Percentiles rank a stretch among this genome's conserved stretches.
Evolutionary conservation across 2,329 filamentous ascomycete species (phyloP).

Genomic region (Xylaria sp.): DNA sequence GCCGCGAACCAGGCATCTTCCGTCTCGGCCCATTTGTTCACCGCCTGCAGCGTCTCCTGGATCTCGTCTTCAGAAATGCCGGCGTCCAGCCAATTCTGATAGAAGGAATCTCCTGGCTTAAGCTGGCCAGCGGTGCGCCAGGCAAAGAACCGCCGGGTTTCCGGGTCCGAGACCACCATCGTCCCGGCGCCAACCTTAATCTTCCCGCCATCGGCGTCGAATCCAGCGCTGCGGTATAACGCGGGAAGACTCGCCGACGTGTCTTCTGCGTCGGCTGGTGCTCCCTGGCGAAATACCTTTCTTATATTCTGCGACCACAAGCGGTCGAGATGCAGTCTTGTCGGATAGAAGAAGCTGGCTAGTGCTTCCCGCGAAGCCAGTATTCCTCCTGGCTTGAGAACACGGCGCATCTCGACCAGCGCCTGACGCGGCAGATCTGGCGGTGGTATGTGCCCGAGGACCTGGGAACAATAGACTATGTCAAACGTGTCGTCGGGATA

Average conservation of each 20-base stretch:
- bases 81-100: slow-evolving; percentile 51
- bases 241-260: not conserved
- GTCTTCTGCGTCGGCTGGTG: not conserved
- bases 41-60: slow-evolving; percentile 45
- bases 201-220: not conserved
- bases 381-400: slow-evolving; percentile 56
- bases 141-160: slow-evolving; percentile 47
- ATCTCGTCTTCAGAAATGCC: slow-evolving; percentile 53
- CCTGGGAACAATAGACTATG: slow-evolving; percentile 56
- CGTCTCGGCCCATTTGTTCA: slow-evolving; percentile 50
- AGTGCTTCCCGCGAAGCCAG: slow-evolving; percentile 50
- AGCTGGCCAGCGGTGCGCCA: slow-evolving; percentile 45
- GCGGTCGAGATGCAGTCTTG: slow-evolving; percentile 26
- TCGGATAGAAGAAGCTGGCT: slow-evolving; percentile 50
- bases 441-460: slow-evolving; percentile 55
- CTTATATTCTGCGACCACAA: not conserved
- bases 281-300: not conserved
- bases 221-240: not conserved
- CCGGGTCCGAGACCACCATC: slow-evolving; percentile 44
- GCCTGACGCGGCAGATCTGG: slow-evolving; percentile 47
- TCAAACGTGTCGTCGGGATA: slow-evolving; percentile 56
- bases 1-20: slow-evolving; percentile 53
- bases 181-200: slow-evolving; percentile 46
- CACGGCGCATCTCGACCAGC: slow-evolving; percentile 55
- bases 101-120: slow-evolving; percentile 45